These are phyloP conservation scores for Cystobasidium tubakii DNA, from an alignment of 768 basidiomycete genomes.

Conservation along the genomic window DNA sequence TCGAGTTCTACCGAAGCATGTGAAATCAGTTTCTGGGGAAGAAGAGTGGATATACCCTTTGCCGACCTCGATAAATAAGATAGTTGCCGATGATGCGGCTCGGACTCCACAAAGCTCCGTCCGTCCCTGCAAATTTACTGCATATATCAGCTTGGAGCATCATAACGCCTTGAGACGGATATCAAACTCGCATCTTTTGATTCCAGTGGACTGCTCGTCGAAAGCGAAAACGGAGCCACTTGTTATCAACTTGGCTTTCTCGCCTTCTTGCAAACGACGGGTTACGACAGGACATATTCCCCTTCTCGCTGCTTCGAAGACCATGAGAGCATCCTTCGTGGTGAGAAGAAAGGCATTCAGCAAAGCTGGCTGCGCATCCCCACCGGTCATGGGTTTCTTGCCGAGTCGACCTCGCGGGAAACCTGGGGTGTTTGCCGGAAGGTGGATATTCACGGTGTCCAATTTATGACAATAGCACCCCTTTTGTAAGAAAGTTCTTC, in stretches of 20 bases:
- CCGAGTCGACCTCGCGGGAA: neutral
- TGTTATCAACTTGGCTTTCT: conserved; percentile 78
- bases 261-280: conserved; percentile 81
- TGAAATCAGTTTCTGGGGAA: neutral
- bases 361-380: conserved; percentile 27
- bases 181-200: conserved; percentile 75
- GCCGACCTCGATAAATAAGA: conserved; percentile 66
- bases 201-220: conserved; percentile 93
- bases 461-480: too few species aligned
- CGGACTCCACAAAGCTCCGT: conserved; percentile 94
- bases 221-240: conserved; percentile 94
- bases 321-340: conserved; percentile 32
- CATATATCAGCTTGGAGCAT: neutral
- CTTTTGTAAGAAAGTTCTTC: too few species aligned
- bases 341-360: conserved; percentile 34
- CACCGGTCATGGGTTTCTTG: neutral
- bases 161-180: too few species aligned
- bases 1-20: conserved; percentile 23
- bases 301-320: conserved; percentile 31
- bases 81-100: conserved; percentile 90
- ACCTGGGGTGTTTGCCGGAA: too few species aligned
- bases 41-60: neutral
- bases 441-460: too few species aligned
- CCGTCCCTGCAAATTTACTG: conserved; percentile 56
- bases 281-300: conserved; percentile 54